Evolutionary conservation across 2,329 filamentous ascomycete genomes (phyloP).

Genomic region (Claviceps cyperi): DNA sequence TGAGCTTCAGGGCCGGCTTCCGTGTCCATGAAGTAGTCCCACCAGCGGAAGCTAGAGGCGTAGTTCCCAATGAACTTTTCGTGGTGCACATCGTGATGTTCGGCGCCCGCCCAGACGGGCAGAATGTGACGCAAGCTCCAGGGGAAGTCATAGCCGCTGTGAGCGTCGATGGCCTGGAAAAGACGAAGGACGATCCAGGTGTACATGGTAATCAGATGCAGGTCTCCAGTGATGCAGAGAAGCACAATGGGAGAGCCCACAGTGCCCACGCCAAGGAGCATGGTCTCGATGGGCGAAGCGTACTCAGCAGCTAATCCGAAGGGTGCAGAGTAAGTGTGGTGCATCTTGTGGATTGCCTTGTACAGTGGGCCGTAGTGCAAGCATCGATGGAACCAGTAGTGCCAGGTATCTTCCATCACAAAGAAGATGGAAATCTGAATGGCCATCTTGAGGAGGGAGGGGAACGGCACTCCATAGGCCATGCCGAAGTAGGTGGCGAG

Average conservation of each 20-base stretch:
- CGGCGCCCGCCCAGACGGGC: constrained; percentile 93
- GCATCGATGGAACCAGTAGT: constrained; percentile 89
- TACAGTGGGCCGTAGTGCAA: constrained; percentile 94
- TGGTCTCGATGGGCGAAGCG: constrained; percentile 91
- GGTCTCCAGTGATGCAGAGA: constrained; percentile 67
- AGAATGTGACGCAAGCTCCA: constrained; percentile 93
- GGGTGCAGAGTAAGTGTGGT: constrained; percentile 95
- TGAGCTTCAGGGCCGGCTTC: constrained; percentile 80
- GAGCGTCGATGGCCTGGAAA: constrained; percentile 94
- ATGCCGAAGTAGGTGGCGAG: constrained; percentile 88
- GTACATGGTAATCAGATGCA: constrained; percentile 98
- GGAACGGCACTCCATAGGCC: constrained; percentile 79
- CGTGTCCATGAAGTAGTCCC: constrained; percentile 89
- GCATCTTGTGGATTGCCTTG: constrained; percentile 95
- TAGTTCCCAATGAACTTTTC: constrained; percentile 99
- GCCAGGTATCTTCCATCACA: constrained; percentile 90
- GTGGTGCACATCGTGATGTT: constrained; percentile 94
- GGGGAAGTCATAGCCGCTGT: constrained; percentile 96
- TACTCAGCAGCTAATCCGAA: constrained; percentile 96
- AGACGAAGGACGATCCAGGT: constrained; percentile 84
- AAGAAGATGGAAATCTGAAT: constrained; percentile 91
- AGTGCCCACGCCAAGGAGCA: constrained; percentile 80
- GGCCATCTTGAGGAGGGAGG: constrained; percentile 69
- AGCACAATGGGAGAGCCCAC: constrained; percentile 73
- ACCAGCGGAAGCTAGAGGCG: constrained; percentile 95